phyloP scores from a whole-genome alignment of 1,284 basidiomycete genomes.

The Gomphus sp. region DNA sequence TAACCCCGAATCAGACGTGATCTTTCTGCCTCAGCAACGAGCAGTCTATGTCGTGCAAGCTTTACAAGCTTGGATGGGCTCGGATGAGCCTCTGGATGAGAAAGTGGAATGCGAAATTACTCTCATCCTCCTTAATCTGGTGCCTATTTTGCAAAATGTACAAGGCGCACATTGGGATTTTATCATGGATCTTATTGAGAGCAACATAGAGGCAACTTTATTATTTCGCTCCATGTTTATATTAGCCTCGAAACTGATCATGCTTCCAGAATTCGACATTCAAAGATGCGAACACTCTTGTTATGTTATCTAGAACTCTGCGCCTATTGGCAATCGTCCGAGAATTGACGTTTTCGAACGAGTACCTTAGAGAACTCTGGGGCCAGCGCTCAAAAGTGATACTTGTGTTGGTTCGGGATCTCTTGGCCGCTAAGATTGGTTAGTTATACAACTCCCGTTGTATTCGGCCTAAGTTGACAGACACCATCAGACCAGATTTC shows the following conservation, averaged over 20 bases:
- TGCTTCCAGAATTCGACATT: conserved; percentile 48
- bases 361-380: conserved; percentile 64
- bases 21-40: conserved; percentile 83
- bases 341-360: conserved; percentile 67
- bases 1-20: conserved; percentile 63
- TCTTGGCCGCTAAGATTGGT: conserved; percentile 49
- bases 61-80: conserved; percentile 76
- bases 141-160: conserved; percentile 84
- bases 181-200: conserved; percentile 85
- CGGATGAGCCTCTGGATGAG: conserved; percentile 59
- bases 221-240: background rate
- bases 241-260: background rate
- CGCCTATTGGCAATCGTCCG: conserved; percentile 60
- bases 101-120: conserved; percentile 74
- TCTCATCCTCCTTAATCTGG: conserved; percentile 66
- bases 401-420: conserved; percentile 47
- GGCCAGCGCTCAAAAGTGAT: conserved; percentile 44
- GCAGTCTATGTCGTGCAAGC: conserved; percentile 87
- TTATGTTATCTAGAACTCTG: conserved; percentile 62
- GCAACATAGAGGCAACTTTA: conserved; percentile 71
- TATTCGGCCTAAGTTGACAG: background rate
- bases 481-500: conserved; percentile 19
- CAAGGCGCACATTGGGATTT: conserved; percentile 88
- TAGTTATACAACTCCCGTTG: background rate
- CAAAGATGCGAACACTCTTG: conserved; percentile 48